Base-by-base conservation (phyloP, 805 yeast species). In the Saccharomycopsis guyanensis region DNA sequence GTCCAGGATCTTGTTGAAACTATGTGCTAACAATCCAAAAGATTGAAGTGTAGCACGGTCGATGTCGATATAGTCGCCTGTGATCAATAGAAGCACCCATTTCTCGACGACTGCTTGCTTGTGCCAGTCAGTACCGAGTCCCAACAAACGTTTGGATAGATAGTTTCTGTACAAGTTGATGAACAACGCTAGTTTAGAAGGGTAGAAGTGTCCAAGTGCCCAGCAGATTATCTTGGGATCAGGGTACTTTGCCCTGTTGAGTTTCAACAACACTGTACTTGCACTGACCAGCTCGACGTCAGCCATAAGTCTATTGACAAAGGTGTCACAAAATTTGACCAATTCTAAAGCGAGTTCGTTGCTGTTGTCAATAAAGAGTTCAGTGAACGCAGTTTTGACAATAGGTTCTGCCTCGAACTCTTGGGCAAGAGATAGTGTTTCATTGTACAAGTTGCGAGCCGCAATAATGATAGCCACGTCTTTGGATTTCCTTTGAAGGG, bases 321-420 rank as follows among this genome's bases (percentile, higher is more conserved):
- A 24, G 8, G 15, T 18, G 34, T 46, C 48, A 22, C 50, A 40
- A 19, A 40, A 50, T 34, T 46, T 50, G 12, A 40, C 51, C 25
- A 50, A 40, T 15, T 50, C 53, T 18, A 37, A 19, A 25, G 47
- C 41, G 5, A 46, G 18, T 16, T 50, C 53, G 24, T 15, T 33
- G 20, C 41, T 39, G 33, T 50, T 43, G 13, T 42, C 33, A 22
- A 7, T 36, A 18, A 44, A 32, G 3, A 48, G 10, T 15, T 48
- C 29, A 3, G 8, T 12, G n/a, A 44, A 33, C 4, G 20, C 20
- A 8, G 37, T 12, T 8, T 33, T 15, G 8, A 18, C 20, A 5
- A 15, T 12, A 15, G 20, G 10, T 33, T 33, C 20, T 8, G 7
- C 37, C 7, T 12, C 37, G 10, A 33, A 5, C 18, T 33, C 37